Base-by-base conservation (phyloP, 768 basidiomycete species). In the Mycena sanguinolenta region DNA sequence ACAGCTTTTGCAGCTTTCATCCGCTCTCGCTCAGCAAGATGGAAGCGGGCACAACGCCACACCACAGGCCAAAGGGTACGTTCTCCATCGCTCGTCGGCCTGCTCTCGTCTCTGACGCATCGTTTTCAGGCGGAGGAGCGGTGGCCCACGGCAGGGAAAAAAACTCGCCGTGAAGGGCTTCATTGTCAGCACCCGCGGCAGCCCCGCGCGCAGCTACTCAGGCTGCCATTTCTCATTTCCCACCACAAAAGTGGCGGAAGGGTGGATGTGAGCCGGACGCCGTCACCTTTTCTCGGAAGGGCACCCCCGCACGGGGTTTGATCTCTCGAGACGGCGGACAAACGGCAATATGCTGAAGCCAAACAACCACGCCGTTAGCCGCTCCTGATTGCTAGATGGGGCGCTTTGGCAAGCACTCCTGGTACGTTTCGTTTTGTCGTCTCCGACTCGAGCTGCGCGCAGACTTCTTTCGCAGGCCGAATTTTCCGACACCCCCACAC, bases 391-490 rank as follows among this genome's bases (percentile, higher is more conserved):
- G 46, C 46, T 13, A 25, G 46, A 49, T n/a, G n/a, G n/a, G n/a
- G n/a, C n/a, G n/a, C n/a, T n/a, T n/a, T n/a, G n/a, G n/a, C n/a
- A n/a, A n/a, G n/a, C n/a, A 23, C 8, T 64, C 52, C 62, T 54
- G 53, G 63, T 64, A n/a, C 39, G 54, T 36, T 25, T 27, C 4
- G 14, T 63, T 62, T 32, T 32, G 17, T 54, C 53, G 16, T 30
- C 1, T 55, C n/a, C n/a, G 23, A 42, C 23, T 63, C 21, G 32
- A 39, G 4, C 12, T n/a, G 16, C 4, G 14, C 2, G 27, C 62
- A 42, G 52, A 54, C 10, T 39, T 30, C 13, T 44, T 42, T 19
- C 27, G 19, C 61, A 54, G 52, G 52, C 62, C 62, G 60, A 52
- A 52, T 7, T 38, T 49, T 27, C 36, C 50, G 44, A 21, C 59